phyloP scores from a whole-genome alignment of 208 protist genomes.

The Wallacemonas sp. region DNA sequence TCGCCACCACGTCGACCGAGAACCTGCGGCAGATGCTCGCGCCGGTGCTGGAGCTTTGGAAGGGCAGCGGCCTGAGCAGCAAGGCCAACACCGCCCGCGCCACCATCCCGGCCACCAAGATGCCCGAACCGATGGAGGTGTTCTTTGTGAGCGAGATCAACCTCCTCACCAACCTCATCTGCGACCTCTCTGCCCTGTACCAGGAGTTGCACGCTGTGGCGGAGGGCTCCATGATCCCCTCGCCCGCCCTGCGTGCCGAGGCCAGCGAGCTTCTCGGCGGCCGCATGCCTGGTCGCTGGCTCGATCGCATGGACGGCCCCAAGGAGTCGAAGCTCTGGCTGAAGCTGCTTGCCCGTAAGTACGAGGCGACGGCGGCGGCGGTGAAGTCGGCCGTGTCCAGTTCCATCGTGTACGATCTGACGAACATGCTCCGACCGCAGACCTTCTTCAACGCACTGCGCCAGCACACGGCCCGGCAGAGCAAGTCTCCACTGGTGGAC shows the following conservation, averaged over 20 bases:
- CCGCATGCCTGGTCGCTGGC: constrained; percentile 85
- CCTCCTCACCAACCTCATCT: constrained; percentile 63
- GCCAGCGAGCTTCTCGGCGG: constrained; percentile 82
- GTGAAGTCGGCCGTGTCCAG: constrained; percentile 46
- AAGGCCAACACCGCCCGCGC: constrained; percentile 18
- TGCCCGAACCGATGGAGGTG: constrained; percentile 80
- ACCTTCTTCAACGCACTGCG: constrained; percentile 96
- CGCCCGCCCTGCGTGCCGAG: constrained; percentile 55
- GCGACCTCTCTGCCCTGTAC: constrained; percentile 66
- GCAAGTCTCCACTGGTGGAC: constrained; percentile 72
- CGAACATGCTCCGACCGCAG: constrained; percentile 88
- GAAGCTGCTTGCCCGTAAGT: constrained; percentile 62
- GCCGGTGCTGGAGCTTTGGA: constrained; percentile 89
- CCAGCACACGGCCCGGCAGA: constrained; percentile 90
- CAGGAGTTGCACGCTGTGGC: constrained; percentile 68
- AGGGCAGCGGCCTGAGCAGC: constrained; percentile 39
- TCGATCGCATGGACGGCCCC: constrained; percentile 86
- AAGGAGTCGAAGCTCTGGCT: constrained; percentile 84
- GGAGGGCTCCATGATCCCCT: constrained; percentile 87
- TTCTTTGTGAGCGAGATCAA: constrained; percentile 93
- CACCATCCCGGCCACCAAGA: constrained; percentile 21
- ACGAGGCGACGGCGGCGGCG: constrained; percentile 28
- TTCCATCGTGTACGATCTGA: constrained; percentile 71
- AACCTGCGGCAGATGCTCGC: constrained; percentile 77
- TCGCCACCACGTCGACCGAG: constrained; percentile 59